Base-by-base conservation (phyloP, 257 asterid genomes). In the Galeopsis tetrahit region DNA sequence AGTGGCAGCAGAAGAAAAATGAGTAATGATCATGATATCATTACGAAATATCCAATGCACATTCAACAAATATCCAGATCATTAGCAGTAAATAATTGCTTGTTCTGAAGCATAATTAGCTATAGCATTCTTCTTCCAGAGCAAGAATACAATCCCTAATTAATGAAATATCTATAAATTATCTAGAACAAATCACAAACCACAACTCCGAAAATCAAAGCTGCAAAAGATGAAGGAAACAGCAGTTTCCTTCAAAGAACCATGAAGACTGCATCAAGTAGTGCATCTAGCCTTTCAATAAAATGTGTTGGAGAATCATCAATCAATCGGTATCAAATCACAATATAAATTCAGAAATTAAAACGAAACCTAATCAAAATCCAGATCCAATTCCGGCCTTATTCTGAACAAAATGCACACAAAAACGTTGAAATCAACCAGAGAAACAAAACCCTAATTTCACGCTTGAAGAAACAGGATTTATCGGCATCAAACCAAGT, bases 231-330 rank as follows among this genome's bases (percentile, higher is more conserved):
- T 6, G 33, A 6, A 6, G 61, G 9, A 7, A 21, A 39, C 32
- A 60, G 9, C 59, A 74, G 49, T 63, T 52, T 79, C 71, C 48
- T 53, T 15, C 15, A 46, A 14, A 52, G 10, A 52, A 52, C 59
- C 33, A 14, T 52, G 33, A 52, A 52, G 59, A 52, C 33, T 52
- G 5, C 53, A 46, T 46, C 7, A 38, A 38, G 43, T 38, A 38
- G 43, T 38, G 6, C 43, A 38, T 38, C 43, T 0, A 38, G 8
- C 0, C 43, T 38, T 38, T 38, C 53, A 49, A 49, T 14, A n/a
- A 13, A 21, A 48, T n/a, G n/a, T 4, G 55, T 48, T 4, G 59
- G 11, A 53, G 2, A 55, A 55, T 55, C 34, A 55, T 55, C 61
- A 21, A 0, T 55, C 13, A 55, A 15, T 21, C 33, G 11, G 10